phyloP scores from a whole-genome alignment of 139 green algal genomes.

The Deuterostichococcus epilithicus region DNA sequence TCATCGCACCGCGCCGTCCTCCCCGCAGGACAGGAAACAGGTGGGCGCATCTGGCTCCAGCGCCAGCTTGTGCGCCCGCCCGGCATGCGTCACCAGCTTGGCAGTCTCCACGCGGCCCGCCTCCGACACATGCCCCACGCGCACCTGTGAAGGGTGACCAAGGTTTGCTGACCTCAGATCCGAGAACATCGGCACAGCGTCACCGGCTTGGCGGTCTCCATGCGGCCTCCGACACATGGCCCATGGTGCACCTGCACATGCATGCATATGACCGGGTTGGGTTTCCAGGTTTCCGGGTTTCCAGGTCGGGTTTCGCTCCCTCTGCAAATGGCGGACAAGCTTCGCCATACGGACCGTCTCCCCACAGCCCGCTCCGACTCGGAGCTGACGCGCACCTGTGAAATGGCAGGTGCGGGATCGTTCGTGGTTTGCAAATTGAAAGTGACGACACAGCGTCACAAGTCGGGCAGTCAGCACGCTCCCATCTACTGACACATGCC shows the following conservation, averaged over 20 bases:
- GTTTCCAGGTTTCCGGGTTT: no score
- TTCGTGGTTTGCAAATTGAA: no score
- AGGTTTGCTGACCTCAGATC: not conserved
- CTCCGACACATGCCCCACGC: slow-evolving; percentile 21
- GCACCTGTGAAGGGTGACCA: slow-evolving; percentile 9
- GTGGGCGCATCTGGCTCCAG: slow-evolving; percentile 20
- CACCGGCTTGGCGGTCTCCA: not conserved
- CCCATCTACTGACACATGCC: no score
- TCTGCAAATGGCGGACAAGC: no score
- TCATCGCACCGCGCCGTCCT: slow-evolving; percentile 40
- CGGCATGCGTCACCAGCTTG: slow-evolving; percentile 21
- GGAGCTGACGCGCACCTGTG: no score
- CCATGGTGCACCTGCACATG: not conserved
- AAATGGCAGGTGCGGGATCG: no score
- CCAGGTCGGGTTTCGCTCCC: no score
- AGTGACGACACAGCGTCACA: no score
- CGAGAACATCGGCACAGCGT: not conserved
- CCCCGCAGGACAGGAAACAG: slow-evolving; percentile 43
- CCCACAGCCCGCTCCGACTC: no score
- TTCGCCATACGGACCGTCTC: no score
- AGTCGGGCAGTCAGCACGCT: no score
- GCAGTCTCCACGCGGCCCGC: slow-evolving; percentile 12
- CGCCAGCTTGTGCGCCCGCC: slow-evolving; percentile 44
- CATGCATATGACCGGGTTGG: not conserved
- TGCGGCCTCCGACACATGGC: not conserved